These are phyloP conservation scores for Olyra latifolia DNA, from an alignment of 176 grass and related monocot genomes.

Conservation along the genomic window DNA sequence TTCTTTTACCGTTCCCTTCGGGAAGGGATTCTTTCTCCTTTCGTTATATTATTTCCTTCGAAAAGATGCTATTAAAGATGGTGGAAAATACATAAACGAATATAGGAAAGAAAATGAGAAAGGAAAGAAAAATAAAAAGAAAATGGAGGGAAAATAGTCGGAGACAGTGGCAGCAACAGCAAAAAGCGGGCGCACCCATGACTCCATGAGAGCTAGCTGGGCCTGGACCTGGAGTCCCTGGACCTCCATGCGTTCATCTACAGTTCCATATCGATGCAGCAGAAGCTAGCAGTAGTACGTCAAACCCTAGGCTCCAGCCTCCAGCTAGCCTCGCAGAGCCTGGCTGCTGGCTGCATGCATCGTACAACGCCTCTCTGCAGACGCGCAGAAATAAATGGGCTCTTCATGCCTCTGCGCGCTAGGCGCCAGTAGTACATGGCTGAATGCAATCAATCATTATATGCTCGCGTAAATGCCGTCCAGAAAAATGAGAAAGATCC, in stretches of 20 bases:
- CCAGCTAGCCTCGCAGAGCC: background rate
- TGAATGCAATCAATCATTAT: background rate
- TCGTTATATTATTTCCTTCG: too few species aligned
- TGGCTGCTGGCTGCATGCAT: background rate
- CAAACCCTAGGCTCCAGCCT: background rate
- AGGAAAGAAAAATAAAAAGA: too few species aligned
- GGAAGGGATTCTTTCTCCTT: too few species aligned
- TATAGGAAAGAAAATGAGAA: too few species aligned
- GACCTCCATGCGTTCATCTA: background rate
- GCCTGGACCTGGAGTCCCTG: background rate
- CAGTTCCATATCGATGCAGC: background rate
- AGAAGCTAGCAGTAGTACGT: too few species aligned
- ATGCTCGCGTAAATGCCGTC: background rate
- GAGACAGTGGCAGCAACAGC: background rate
- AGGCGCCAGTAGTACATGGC: too few species aligned
- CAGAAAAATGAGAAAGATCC: constrained; percentile 3
- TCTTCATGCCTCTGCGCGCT: background rate
- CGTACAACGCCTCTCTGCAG: background rate
- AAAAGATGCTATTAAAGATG: too few species aligned
- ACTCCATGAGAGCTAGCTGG: too few species aligned
- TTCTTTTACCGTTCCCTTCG: too few species aligned
- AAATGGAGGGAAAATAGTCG: too few species aligned
- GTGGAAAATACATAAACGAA: too few species aligned
- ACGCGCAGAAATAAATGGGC: constrained; percentile 12
- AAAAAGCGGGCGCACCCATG: too few species aligned